Percentiles rank a stretch among this genome's conserved stretches.
phyloP scores from a whole-genome alignment of 176 grass and related monocot species.

The Themeda triandra region DNA sequence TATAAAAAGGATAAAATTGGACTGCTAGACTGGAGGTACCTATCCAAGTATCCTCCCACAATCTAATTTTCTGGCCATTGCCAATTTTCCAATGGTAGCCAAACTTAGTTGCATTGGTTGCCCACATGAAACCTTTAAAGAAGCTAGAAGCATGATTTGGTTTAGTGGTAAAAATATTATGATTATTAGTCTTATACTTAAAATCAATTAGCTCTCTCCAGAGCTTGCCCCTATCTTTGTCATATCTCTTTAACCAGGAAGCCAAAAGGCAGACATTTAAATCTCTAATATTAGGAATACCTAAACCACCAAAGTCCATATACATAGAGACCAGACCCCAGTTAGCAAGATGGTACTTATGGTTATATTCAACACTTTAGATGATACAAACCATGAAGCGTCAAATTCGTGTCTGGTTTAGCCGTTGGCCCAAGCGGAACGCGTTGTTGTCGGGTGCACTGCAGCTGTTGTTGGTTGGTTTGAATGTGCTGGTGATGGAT shows the following conservation, averaged over 20 bases:
- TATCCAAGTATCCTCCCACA: neutral
- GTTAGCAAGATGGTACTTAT: neutral
- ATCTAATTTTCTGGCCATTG: neutral
- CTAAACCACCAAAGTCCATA: neutral
- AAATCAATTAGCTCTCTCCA: neutral
- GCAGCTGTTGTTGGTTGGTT: too few relatives aligned
- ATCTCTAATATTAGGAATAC: neutral
- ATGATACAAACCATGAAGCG: too few relatives aligned
- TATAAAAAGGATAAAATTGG: too few relatives aligned
- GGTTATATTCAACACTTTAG: too few relatives aligned
- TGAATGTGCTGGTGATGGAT: too few relatives aligned
- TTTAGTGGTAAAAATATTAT: rapidly evolving
- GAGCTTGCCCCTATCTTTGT: neutral
- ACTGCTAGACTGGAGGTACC: neutral
- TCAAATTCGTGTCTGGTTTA: too few relatives aligned
- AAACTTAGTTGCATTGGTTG: neutral
- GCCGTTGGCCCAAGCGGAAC: too few relatives aligned
- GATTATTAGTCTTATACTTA: too few relatives aligned
- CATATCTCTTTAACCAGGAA: too few relatives aligned
- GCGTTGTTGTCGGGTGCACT: too few relatives aligned
- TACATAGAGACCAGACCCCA: neutral
- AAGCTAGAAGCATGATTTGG: too few relatives aligned
- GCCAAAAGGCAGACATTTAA: neutral
- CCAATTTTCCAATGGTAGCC: neutral
- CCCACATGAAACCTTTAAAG: neutral